Conservation (phyloP, 2,329 filamentous ascomycete genomes). For the Penicillium sp. region DNA sequence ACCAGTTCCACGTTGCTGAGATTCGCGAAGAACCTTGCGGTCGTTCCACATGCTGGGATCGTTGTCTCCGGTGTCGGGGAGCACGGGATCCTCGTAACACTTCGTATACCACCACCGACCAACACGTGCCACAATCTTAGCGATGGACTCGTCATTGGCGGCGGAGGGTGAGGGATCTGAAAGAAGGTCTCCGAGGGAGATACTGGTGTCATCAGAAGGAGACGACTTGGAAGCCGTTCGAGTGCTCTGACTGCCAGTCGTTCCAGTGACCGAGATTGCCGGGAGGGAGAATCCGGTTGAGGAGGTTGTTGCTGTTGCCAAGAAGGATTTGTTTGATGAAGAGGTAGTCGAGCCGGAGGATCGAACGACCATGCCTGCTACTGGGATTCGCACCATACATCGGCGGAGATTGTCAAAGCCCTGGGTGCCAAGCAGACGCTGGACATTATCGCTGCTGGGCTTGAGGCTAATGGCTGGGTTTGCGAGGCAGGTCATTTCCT, state of each 20-base stretch:
- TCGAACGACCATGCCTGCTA: constrained; percentile 45
- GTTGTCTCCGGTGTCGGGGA: constrained; percentile 46
- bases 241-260: constrained; percentile 16
- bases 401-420: constrained; percentile 52
- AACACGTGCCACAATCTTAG: constrained; percentile 87
- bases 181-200: constrained; percentile 68
- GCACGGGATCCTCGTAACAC: constrained; percentile 76
- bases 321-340: constrained; percentile 37
- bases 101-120: constrained; percentile 95
- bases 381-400: constrained; percentile 51
- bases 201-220: constrained; percentile 39
- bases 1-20: constrained; percentile 80
- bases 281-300: constrained; percentile 25
- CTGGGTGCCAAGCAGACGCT: constrained; percentile 44
- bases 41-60: constrained; percentile 77
- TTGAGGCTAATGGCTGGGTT: constrained; percentile 47
- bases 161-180: constrained; percentile 68
- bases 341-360: constrained; percentile 43
- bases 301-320: constrained; percentile 24
- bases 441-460: constrained; percentile 49
- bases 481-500: constrained; percentile 45
- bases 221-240: constrained; percentile 24
- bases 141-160: constrained; percentile 78
- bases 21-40: constrained; percentile 73
- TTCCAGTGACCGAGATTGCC: constrained; percentile 23